Evolutionary conservation across 2,329 filamentous ascomycete genomes (phyloP).

Genomic region (Verticillium dahliae): DNA sequence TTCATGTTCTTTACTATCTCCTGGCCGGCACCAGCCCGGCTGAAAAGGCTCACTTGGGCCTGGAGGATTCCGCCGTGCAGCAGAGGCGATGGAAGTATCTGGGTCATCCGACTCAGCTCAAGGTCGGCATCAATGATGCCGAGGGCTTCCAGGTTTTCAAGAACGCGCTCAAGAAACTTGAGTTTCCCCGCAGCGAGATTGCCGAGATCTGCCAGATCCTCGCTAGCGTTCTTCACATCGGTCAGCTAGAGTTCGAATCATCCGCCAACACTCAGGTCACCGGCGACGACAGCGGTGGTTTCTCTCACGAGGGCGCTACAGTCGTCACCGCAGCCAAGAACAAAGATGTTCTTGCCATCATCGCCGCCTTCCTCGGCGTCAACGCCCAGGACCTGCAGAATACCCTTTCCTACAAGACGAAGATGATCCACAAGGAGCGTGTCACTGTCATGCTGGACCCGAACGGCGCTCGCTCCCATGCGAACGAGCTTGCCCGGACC

Average conservation of each 20-base stretch:
- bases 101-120: constrained; percentile 92
- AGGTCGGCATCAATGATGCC: constrained; percentile 91
- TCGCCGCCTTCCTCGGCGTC: constrained; percentile 93
- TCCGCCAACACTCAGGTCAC: constrained; percentile 71
- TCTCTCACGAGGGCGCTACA: constrained; percentile 89
- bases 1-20: constrained; percentile 93
- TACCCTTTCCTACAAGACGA: constrained; percentile 91
- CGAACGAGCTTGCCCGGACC: constrained; percentile 88
- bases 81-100: constrained; percentile 92
- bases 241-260: constrained; percentile 88
- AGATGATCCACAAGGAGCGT: constrained; percentile 90
- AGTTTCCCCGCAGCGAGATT: constrained; percentile 89
- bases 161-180: constrained; percentile 85
- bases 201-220: constrained; percentile 95
- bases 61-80: constrained; percentile 42
- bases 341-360: constrained; percentile 76
- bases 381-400: constrained; percentile 74
- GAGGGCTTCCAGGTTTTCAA: constrained; percentile 98
- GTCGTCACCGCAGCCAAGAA: constrained; percentile 85
- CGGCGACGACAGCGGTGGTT: constrained; percentile 90
- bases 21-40: constrained; percentile 84
- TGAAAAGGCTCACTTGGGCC: constrained; percentile 78
- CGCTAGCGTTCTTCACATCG: constrained; percentile 92
- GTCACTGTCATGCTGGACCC: constrained; percentile 99
- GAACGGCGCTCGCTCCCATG: constrained; percentile 80